These are phyloP conservation scores for Marasmius sp. DNA, from an alignment of 1,284 basidiomycete species.

Conservation along the genomic window DNA sequence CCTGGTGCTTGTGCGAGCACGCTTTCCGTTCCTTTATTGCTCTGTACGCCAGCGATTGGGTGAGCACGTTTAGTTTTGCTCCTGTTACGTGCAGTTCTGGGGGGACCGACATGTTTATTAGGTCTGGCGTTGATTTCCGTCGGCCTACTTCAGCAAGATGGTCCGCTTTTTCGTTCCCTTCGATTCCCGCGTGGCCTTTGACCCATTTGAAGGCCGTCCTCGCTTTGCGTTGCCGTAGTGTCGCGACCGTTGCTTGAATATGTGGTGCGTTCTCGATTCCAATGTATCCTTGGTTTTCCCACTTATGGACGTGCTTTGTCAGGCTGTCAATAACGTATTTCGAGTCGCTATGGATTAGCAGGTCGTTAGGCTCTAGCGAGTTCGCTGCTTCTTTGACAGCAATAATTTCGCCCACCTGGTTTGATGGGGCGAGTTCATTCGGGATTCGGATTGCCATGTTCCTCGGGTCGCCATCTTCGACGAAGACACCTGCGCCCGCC, in stretches of 20 bases:
- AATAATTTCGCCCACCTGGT: slow-evolving; percentile 21
- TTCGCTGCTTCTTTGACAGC: slow-evolving; percentile 11
- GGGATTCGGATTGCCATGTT: slow-evolving; percentile 20
- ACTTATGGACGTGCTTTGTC: slow-evolving; percentile 14
- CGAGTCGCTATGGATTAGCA: background rate
- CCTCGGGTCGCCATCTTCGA: slow-evolving; percentile 4
- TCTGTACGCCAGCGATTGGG: slow-evolving; percentile 8
- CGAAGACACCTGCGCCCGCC: slow-evolving; percentile 20
- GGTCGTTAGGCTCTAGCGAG: background rate
- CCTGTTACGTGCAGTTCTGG: slow-evolving; percentile 15
- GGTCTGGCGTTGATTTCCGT: background rate
- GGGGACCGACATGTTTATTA: slow-evolving; percentile 3
- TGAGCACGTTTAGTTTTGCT: slow-evolving; percentile 18
- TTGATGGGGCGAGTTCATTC: slow-evolving; percentile 12
- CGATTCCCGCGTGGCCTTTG: slow-evolving; percentile 24
- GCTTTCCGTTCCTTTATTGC: background rate
- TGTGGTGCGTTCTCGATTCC: slow-evolving; percentile 8
- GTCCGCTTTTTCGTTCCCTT: slow-evolving; percentile 26
- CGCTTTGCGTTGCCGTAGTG: slow-evolving; percentile 15
- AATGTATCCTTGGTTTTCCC: slow-evolving; percentile 25
- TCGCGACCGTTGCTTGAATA: slow-evolving; percentile 12
- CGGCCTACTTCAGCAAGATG: slow-evolving; percentile 19
- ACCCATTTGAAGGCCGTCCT: slow-evolving; percentile 25
- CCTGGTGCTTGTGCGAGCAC: background rate
- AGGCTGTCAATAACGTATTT: slow-evolving; percentile 17